Percentiles rank a stretch among this genome's conserved stretches.
Conservation (phyloP, 305 asterid species). For the Lippia alba region DNA sequence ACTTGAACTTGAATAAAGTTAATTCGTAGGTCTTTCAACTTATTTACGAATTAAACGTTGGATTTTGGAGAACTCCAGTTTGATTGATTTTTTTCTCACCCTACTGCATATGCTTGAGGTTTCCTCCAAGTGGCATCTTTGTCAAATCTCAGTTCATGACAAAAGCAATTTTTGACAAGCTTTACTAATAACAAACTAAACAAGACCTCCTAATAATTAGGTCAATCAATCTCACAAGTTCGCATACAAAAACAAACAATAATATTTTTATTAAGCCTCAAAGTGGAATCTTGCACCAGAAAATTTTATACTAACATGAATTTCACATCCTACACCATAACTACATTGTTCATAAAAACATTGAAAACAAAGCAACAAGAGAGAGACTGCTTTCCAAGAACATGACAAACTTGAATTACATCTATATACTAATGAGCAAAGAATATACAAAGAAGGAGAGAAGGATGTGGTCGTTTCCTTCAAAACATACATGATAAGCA, state of each 20-base stretch:
- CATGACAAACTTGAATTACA: constrained; percentile 33
- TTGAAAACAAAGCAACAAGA: constrained; percentile 17
- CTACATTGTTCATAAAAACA: constrained; percentile 27
- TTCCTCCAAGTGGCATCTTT: too few relatives aligned
- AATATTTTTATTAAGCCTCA: constrained; percentile 9
- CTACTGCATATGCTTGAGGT: too few relatives aligned
- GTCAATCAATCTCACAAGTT: background rate
- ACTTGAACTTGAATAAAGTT: too few relatives aligned
- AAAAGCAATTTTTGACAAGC: constrained; percentile 1
- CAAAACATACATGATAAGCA: constrained; percentile 32
- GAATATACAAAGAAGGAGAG: constrained; percentile 47
- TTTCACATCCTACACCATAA: constrained; percentile 26
- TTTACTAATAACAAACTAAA: background rate
- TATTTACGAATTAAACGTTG: too few relatives aligned
- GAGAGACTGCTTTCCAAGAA: constrained; percentile 25
- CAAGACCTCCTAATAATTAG: too few relatives aligned
- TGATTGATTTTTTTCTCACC: too few relatives aligned
- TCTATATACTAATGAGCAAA: constrained; percentile 41
- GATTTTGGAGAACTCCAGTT: too few relatives aligned
- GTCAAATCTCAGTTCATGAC: background rate
- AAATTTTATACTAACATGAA: background rate
- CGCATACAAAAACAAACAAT: background rate
- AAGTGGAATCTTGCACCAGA: background rate
- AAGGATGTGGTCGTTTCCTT: background rate
- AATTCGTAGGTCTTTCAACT: too few relatives aligned